A percentile compares a stretch with the other conserved stretches of the same genome.
Conservation (phyloP, 257 asterid species). For the Rauvolfia tetraphylla region DNA sequence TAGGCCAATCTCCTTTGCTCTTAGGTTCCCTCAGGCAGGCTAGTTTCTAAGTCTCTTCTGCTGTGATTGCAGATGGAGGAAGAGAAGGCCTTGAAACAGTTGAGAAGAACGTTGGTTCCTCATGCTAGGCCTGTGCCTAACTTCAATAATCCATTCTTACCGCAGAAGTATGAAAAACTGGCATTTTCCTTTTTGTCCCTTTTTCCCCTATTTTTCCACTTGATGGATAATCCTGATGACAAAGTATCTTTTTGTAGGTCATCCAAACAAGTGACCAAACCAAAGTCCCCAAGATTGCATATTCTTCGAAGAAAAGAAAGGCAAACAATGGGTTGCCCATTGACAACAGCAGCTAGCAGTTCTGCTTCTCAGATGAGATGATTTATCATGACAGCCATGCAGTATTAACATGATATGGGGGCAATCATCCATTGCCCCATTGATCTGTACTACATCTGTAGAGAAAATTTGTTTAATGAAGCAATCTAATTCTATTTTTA, state of each 20-base stretch:
- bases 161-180: conserved; percentile 50
- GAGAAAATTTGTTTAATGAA: not conserved
- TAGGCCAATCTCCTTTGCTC: conserved; percentile 1
- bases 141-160: conserved; percentile 72
- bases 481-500: too few species aligned
- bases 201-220: not conserved
- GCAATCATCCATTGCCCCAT: conserved; percentile 2
- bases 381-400: not conserved
- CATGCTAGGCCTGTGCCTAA: conserved; percentile 84
- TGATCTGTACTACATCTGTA: not conserved
- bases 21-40: too few species aligned
- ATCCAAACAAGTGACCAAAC: conserved; percentile 55
- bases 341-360: conserved; percentile 30
- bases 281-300: conserved; percentile 72
- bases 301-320: conserved; percentile 54
- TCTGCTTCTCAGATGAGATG: conserved; percentile 76
- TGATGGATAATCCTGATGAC: not conserved
- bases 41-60: too few species aligned
- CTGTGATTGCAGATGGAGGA: conserved; percentile 68
- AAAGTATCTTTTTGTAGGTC: conserved; percentile 40
- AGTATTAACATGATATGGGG: not conserved
- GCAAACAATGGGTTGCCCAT: conserved; percentile 36
- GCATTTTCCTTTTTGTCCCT: too few species aligned
- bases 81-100: conserved; percentile 86
- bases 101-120: conserved; percentile 73